A percentile compares a stretch with the other conserved stretches of the same genome.
phyloP scores from a whole-genome alignment of 176 grass and related monocot species.

The Neostapfia colusana region DNA sequence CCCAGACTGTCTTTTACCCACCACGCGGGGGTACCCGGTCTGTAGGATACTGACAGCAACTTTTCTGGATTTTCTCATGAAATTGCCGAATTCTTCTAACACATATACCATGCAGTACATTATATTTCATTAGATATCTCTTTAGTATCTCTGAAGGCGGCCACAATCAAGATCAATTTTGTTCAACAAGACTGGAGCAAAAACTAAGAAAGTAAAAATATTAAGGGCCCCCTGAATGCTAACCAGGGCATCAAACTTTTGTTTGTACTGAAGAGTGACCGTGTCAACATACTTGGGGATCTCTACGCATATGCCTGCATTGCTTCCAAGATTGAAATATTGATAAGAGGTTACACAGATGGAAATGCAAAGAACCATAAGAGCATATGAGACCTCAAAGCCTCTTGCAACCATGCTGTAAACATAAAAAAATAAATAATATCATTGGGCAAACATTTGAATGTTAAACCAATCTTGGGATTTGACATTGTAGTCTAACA shows the following conservation, averaged over 20 bases:
- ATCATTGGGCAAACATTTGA: not conserved
- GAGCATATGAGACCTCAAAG: not conserved
- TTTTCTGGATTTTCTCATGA: no score
- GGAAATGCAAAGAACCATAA: not conserved
- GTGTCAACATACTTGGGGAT: conserved; percentile 83
- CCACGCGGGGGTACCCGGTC: no score
- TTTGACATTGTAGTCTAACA: not conserved
- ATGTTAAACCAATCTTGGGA: not conserved
- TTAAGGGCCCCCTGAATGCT: conserved; percentile 13
- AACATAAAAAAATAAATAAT: conserved; percentile 13
- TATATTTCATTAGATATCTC: not conserved
- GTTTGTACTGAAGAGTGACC: conserved; percentile 86
- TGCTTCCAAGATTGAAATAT: not conserved
- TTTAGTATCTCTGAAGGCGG: conserved; percentile 7
- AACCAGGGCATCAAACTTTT: conserved; percentile 84
- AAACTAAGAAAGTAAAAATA: conserved; percentile 9
- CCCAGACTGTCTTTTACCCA: no score
- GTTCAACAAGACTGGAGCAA: not conserved
- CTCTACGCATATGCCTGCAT: conserved; percentile 72
- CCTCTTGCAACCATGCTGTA: not conserved
- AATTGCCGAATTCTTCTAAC: no score
- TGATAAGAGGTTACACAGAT: conserved; percentile 1
- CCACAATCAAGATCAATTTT: conserved; percentile 6
- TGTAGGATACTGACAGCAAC: no score
- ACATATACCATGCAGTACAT: no score